phyloP scores from a whole-genome alignment of 2,329 filamentous ascomycete genomes.

The Penicillium verrucosum region DNA sequence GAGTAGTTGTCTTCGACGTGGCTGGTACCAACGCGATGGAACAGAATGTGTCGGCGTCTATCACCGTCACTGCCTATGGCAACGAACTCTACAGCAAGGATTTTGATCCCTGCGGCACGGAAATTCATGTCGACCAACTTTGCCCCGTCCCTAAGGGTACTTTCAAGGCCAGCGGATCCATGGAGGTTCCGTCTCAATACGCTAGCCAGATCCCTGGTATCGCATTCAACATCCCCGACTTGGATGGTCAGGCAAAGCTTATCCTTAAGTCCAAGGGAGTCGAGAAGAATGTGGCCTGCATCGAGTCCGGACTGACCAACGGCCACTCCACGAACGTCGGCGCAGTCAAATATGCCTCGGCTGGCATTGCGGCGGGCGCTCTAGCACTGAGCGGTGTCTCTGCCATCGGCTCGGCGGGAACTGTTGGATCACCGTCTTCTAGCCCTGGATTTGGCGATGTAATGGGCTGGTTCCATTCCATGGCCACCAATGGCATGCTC shows the following conservation, averaged over 20 bases:
- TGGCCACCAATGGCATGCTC: constrained; percentile 95
- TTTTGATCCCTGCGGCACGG: constrained; percentile 76
- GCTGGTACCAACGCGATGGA: constrained; percentile 68
- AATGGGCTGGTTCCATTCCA: constrained; percentile 84
- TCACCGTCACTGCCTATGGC: constrained; percentile 82
- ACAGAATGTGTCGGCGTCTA: constrained; percentile 75
- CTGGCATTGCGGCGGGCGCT: constrained; percentile 79
- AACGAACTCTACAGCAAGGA: constrained; percentile 70
- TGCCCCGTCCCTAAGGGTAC: constrained; percentile 78
- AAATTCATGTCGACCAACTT: constrained; percentile 66
- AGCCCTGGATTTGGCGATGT: constrained; percentile 85
- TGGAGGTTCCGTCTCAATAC: constrained; percentile 68
- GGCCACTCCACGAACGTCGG: constrained; percentile 75
- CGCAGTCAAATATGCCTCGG: constrained; percentile 79
- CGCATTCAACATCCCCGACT: constrained; percentile 85
- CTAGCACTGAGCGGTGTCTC: constrained; percentile 69
- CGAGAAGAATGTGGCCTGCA: constrained; percentile 69
- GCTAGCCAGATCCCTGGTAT: constrained; percentile 77
- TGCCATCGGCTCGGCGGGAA: constrained; percentile 61
- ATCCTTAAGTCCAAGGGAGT: constrained; percentile 63
- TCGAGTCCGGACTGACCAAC: constrained; percentile 77
- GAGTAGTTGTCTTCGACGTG: constrained; percentile 76
- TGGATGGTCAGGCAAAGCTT: constrained; percentile 79
- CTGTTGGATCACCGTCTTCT: constrained; percentile 60
- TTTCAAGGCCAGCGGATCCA: constrained; percentile 70